phyloP scores from a whole-genome alignment of 108 stramenopile genomes.

The Fragilaria crotonensis region DNA sequence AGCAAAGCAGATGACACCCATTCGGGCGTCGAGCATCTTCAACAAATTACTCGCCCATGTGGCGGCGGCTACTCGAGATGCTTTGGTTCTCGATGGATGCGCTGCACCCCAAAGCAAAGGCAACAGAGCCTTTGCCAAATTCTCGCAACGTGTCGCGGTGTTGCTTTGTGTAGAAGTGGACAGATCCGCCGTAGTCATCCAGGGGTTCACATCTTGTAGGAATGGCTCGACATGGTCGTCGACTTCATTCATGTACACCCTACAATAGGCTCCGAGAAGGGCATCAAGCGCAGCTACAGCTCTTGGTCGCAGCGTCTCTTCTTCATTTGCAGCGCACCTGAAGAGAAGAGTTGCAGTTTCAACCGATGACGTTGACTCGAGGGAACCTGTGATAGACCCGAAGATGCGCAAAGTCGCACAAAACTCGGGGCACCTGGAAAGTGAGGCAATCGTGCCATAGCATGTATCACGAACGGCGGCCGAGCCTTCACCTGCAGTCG shows the following conservation, averaged over 20 bases:
- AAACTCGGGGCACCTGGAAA: slow-evolving; percentile 42
- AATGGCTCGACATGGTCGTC: too few species aligned
- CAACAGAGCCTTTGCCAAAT: slow-evolving; percentile 23
- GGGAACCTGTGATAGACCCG: neutral
- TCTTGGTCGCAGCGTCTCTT: slow-evolving; percentile 53
- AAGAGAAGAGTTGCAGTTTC: slow-evolving; percentile 58
- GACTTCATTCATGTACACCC: too few species aligned
- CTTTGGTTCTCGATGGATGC: slow-evolving; percentile 49
- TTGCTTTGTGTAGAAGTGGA: too few species aligned
- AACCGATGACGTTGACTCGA: slow-evolving; percentile 16
- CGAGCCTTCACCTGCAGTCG: slow-evolving; percentile 27
- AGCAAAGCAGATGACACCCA: slow-evolving; percentile 73
- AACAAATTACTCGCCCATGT: slow-evolving; percentile 69
- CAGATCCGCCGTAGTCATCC: too few species aligned
- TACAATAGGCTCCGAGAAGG: slow-evolving; percentile 47
- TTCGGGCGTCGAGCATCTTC: slow-evolving; percentile 26
- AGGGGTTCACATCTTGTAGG: too few species aligned
- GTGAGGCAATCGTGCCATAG: slow-evolving; percentile 56
- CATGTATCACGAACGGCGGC: slow-evolving; percentile 58
- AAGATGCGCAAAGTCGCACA: neutral
- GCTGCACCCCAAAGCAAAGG: slow-evolving; percentile 64
- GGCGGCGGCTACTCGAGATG: slow-evolving; percentile 63
- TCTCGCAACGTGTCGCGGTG: too few species aligned
- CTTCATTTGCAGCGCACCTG: slow-evolving; percentile 63
- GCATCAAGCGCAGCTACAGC: slow-evolving; percentile 72